A percentile compares a stretch with the other conserved stretches of the same genome.
phyloP scores from a whole-genome alignment of 139 green algal species.

The Ettlia oleoabundans region DNA sequence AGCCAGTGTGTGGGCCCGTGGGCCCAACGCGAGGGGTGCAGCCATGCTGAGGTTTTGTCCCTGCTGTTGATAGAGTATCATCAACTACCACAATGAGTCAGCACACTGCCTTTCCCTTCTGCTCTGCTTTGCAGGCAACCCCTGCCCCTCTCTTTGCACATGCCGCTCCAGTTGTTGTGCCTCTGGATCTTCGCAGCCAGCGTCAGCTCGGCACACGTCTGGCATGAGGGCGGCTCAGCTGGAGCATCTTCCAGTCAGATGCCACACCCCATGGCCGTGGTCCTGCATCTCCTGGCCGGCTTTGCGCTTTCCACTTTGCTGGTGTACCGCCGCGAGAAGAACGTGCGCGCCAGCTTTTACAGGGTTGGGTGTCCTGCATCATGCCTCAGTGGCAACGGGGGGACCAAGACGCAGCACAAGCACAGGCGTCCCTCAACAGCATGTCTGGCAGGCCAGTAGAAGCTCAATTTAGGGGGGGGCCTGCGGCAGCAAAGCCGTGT shows the following conservation, averaged over 20 bases:
- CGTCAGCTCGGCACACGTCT: not conserved
- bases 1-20: too few species aligned
- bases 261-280: not conserved
- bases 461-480: too few species aligned
- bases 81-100: too few species aligned
- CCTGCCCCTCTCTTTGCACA: constrained; percentile 24
- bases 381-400: too few species aligned
- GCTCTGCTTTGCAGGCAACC: constrained; percentile 21
- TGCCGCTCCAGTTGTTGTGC: constrained; percentile 30
- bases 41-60: not conserved
- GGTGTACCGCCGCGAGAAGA: not conserved
- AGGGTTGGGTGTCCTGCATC: not conserved
- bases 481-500: too few species aligned
- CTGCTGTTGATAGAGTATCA: too few species aligned
- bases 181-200: constrained; percentile 13
- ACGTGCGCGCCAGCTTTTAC: constrained; percentile 10
- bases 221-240: not conserved
- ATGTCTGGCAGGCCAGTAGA: too few species aligned
- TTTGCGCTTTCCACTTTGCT: not conserved
- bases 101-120: too few species aligned
- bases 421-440: too few species aligned
- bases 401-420: too few species aligned
- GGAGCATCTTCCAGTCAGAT: not conserved
- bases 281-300: not conserved
- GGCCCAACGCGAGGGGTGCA: too few species aligned